These are phyloP conservation scores for Sphaceloma murrayae DNA, from an alignment of 2,329 filamentous ascomycete species.

Conservation along the genomic window DNA sequence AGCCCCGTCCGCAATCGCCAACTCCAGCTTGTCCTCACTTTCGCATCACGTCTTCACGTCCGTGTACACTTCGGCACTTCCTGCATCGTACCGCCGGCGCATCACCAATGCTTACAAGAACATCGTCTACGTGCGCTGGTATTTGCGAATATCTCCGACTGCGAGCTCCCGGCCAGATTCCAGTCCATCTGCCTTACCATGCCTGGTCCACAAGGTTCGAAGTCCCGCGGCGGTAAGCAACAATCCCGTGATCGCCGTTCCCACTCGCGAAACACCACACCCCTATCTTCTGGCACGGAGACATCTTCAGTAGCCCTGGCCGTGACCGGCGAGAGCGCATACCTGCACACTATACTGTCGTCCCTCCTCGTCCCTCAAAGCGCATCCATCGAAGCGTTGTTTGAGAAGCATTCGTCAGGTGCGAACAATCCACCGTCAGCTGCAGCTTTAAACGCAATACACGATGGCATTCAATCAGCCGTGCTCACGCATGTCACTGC, in stretches of 20 bases:
- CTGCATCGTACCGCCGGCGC: no score
- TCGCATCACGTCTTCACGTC: no score
- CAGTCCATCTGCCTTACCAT: background rate
- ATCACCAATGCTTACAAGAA: no score
- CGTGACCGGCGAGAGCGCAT: slow-evolving; percentile 42
- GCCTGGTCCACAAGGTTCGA: slow-evolving; percentile 21
- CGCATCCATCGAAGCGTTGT: slow-evolving; percentile 58
- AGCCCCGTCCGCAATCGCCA: no score
- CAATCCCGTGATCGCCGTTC: slow-evolving; percentile 50
- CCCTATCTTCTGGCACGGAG: slow-evolving; percentile 42
- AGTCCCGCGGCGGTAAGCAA: slow-evolving; percentile 24
- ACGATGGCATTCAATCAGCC: slow-evolving; percentile 54
- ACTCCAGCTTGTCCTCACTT: no score
- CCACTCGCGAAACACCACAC: slow-evolving; percentile 69
- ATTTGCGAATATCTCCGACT: background rate
- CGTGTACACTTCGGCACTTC: no score
- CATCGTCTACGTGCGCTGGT: no score
- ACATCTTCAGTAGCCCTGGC: slow-evolving; percentile 54
- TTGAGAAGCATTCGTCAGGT: slow-evolving; percentile 52
- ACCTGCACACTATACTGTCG: slow-evolving; percentile 51
- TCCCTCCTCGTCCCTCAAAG: slow-evolving; percentile 46
- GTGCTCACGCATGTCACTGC: slow-evolving; percentile 35
- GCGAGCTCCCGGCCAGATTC: background rate
- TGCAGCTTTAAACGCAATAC: slow-evolving; percentile 53
- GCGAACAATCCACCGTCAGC: slow-evolving; percentile 47